Conservation (phyloP, 306 rosid genomes). For the Acacia crassicarpa region DNA sequence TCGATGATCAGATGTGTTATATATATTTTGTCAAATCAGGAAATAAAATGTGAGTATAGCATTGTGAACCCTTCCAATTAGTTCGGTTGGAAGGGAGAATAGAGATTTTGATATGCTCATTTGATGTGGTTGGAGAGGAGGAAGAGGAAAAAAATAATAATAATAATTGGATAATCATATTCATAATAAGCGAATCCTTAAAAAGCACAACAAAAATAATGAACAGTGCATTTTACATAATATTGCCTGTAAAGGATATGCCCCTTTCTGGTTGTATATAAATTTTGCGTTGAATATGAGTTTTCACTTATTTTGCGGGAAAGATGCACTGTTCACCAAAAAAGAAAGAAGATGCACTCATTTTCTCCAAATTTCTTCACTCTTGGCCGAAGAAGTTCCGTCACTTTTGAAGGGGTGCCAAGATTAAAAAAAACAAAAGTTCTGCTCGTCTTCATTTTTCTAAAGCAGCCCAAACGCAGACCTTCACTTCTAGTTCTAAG, state of each 20-base stretch:
- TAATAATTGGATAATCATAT: background rate
- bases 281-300: too few species aligned
- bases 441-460: too few species aligned
- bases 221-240: background rate
- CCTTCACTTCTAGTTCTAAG: too few species aligned
- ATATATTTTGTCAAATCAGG: slow-evolving; percentile 13
- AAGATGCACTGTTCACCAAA: too few species aligned
- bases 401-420: too few species aligned
- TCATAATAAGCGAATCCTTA: background rate
- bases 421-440: too few species aligned
- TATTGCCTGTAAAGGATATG: background rate
- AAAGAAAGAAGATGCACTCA: too few species aligned
- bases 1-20: slow-evolving; percentile 25
- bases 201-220: background rate
- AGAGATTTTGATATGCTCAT: background rate
- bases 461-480: too few species aligned
- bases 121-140: background rate
- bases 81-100: background rate
- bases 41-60: slow-evolving; percentile 12
- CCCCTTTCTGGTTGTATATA: too few species aligned
- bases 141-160: background rate
- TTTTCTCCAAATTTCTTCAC: too few species aligned
- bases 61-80: background rate
- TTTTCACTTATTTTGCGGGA: too few species aligned
- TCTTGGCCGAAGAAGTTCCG: too few species aligned